Base-by-base conservation (phyloP, 352 stramenopile genomes). In the Globisporangium heterothallicum region DNA sequence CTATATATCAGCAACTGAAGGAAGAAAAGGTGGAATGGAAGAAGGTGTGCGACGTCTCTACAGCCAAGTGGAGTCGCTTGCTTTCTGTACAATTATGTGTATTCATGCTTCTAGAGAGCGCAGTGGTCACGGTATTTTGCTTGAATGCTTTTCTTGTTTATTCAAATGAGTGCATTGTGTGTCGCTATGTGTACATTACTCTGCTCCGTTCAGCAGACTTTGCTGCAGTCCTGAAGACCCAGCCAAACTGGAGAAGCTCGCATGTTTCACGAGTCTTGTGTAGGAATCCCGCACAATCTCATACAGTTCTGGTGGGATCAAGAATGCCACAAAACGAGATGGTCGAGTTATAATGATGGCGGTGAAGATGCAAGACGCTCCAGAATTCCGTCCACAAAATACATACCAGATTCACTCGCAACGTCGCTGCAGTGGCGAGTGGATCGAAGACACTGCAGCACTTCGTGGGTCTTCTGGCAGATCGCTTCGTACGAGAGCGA, bases 351-450 rank as follows among this genome's bases (percentile, higher is more conserved):
- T n/a, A n/a, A n/a, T n/a, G n/a, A n/a, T n/a, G n/a, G n/a, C n/a
- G n/a, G n/a, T n/a, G n/a, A n/a, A n/a, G n/a, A n/a, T n/a, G n/a
- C n/a, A n/a, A n/a, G n/a, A n/a, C n/a, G n/a, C n/a, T n/a, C n/a
- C n/a, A n/a, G n/a, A 8, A 16, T 10, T n/a, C 6, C n/a, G 3
- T 38, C 12, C 8, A 46, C 9, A 6, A 9, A 34, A 21, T 13
- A 24, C 32, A 7, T 42, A 59, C 53, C 44, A 30, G 24, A 16
- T 18, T 46, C 53, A 24, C 30, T 22, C 2, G 14, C 32, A 38
- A 59, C 38, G n/a, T 53, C 35, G 32, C 22, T 53, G 19, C 52
- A 45, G 6, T 48, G 44, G 16, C 43, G 53, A 2, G 44, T 21
- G 9, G 6, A 9, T 14, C n/a, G 21, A 8, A 59, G 35, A 29